A percentile compares a stretch with the other conserved stretches of the same genome.
These are phyloP conservation scores for Penicillium desertorum DNA, from an alignment of 495 filamentous ascomycete species.

Conservation along the genomic window DNA sequence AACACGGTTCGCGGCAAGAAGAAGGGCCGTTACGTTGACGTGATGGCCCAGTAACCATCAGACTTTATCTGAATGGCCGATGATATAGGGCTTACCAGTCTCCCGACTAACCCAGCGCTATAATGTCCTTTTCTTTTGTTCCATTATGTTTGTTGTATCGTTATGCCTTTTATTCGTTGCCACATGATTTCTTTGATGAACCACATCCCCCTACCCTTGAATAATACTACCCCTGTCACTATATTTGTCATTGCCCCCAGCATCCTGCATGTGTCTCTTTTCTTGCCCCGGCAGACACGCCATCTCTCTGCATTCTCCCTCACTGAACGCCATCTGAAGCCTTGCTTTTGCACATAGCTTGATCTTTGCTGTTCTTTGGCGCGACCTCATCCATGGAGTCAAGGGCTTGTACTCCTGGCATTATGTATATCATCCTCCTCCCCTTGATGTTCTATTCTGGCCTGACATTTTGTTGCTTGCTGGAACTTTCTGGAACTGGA, in stretches of 20 bases:
- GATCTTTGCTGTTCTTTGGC: constrained; percentile 25
- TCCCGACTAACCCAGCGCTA: constrained; percentile 12
- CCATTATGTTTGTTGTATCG: constrained; percentile 22
- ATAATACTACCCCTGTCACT: constrained; percentile 21
- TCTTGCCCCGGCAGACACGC: constrained; percentile 14
- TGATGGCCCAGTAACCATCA: constrained; percentile 64
- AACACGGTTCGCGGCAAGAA: constrained; percentile 67
- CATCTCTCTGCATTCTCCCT: constrained; percentile 24
- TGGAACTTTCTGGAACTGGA: constrained; percentile 11
- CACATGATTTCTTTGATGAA: constrained; percentile 18
- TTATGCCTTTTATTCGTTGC: constrained; percentile 19
- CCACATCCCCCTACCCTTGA: constrained; percentile 9
- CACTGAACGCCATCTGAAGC: constrained; percentile 23
- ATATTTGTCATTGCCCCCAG: constrained; percentile 21
- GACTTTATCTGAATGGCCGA: background rate
- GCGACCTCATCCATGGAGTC: constrained; percentile 22
- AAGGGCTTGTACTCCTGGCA: constrained; percentile 27
- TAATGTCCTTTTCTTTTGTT: constrained; percentile 32
- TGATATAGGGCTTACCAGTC: constrained; percentile 9
- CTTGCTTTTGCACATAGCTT: constrained; percentile 31
- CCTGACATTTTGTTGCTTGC: constrained; percentile 10
- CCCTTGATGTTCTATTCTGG: constrained; percentile 16
- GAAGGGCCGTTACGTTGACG: constrained; percentile 88
- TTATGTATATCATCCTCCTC: constrained; percentile 30
- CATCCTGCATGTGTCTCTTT: constrained; percentile 30